Evolutionary conservation across 2,329 filamentous ascomycete genomes (phyloP), one percentile per base, ranked within the genome.

Genomic region (Tolypocladium paradoxum): DNA sequence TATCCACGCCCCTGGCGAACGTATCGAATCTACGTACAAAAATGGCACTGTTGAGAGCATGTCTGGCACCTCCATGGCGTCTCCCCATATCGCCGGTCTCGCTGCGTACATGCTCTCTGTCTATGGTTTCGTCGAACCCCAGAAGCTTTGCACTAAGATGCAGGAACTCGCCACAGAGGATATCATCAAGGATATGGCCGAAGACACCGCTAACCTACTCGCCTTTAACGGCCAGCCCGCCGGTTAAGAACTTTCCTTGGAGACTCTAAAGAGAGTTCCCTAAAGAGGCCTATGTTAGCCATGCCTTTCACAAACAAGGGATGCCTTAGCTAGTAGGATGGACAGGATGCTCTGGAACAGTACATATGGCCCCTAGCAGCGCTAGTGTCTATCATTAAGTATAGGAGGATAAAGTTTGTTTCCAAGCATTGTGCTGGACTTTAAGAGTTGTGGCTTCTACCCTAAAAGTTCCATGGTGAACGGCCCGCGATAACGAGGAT

Each of bases 1-100:
- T 54, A 56, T 74, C 36, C 71, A 69, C 51, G 71, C 71, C 2
- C 70, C 72, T 0, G 72, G 70, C n/a, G 61, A 60, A 8, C 51
- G 58, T 36, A 61, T 74, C 48, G 31, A 68, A 1, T 73, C 69
- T 16, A 64, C 74, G 0, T 75, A 29, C 12, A 38, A 36, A 18
- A 37, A 48, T 12, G 53, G 55, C 7, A 48, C 55, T 3, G 35
- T 27, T 5, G 54, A 55, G 51, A 49, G 51, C 48, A 96, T 96
- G 75, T 95, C 90, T 37, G 90, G 90, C 70, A 96, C 90, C 59
- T 96, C 90, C 50, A 95, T 95, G 90, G 90, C 90, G 56, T 95
- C 90, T 56, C 90, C 90, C 62, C 90, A 95, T 72, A 85, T 96
- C 69, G 85, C 84, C 68, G 90, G 90, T 80, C 87, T 96, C 57